Base-by-base conservation (phyloP, 805 yeast species). In the Dipodascus geniculatus region DNA sequence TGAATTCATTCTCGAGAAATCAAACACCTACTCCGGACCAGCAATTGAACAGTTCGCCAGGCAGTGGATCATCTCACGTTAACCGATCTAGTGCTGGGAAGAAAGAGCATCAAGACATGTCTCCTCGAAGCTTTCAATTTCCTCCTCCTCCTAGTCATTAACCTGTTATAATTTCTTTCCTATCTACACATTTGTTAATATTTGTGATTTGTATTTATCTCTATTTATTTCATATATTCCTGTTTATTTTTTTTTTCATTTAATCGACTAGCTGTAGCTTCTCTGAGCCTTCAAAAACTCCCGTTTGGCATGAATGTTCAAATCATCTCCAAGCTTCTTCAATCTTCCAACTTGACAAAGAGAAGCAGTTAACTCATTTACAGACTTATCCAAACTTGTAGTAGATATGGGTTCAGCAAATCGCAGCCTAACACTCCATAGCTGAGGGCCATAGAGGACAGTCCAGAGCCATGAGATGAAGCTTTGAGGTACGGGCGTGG, bases 241-340 rank as follows among this genome's bases (percentile, higher is more conserved):
- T 28, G 11, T 28, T 28, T 28, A 6, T 6, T 28, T 11, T 6
- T 28, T 28, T 11, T 6, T 28, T 28, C 11, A 28, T 28, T 6
- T 28, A 6, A 28, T 28, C 33, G 6, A 38, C 14, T 38, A 38
- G 4, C 14, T 14, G 20, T 38, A 16, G 6, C 63, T 63, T 22
- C 54, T 58, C 61, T 65, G 73, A 2, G 67, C 69, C 19, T 62
- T 56, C 19, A 72, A 63, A 60, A 80, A 82, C 51, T 69, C 67
- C 2, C 59, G 55, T 64, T 82, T 82, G 17, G 76, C 71, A 1
- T 60, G 62, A 1, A 71, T 55, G 42, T 70, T 71, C 33, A 82
- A 68, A 1, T 71, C 71, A 16, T 67, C 67, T 2, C 81, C 79
- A 0, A 81, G 71, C 2, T 74, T 63, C 53, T 77, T 75, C 53